Evolutionary conservation across 2,329 filamentous ascomycete genomes (phyloP).

Genomic region (Scedosporium apiospermum): DNA sequence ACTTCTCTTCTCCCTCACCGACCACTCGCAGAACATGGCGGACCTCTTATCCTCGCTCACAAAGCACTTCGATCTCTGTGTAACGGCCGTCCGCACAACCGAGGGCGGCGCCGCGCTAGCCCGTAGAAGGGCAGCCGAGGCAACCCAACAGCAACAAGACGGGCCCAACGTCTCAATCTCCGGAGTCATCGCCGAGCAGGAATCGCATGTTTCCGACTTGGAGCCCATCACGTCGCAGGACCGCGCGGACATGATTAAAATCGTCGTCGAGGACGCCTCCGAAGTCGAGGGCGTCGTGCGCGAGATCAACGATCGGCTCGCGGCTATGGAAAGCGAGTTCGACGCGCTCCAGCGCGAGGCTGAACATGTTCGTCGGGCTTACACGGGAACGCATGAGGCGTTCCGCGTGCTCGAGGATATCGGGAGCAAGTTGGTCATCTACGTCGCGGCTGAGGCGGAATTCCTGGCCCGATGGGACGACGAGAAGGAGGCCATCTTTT

Average conservation of each 20-base stretch:
- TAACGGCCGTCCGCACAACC: conserved; percentile 82
- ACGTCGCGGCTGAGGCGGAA: conserved; percentile 54
- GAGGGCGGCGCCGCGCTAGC: conserved; percentile 67
- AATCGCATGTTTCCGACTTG: conserved; percentile 39
- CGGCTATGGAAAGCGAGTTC: conserved; percentile 67
- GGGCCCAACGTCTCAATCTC: conserved; percentile 51
- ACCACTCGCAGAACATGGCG: conserved; percentile 74
- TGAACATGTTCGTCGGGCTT: conserved; percentile 35
- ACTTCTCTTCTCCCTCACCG: conserved; percentile 54
- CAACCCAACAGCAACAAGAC: conserved; percentile 36
- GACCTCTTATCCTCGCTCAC: conserved; percentile 70
- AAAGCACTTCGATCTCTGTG: conserved; percentile 85
- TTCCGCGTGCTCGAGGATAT: conserved; percentile 60
- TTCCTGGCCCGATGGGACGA: conserved; percentile 63
- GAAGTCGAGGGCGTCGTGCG: conserved; percentile 57
- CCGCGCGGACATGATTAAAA: conserved; percentile 70
- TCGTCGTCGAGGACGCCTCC: conserved; percentile 63
- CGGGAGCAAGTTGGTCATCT: conserved; percentile 52
- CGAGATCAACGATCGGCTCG: conserved; percentile 65
- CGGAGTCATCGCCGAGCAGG: conserved; percentile 53
- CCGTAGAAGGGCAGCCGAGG: conserved; percentile 58
- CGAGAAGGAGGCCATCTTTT: conserved; percentile 60
- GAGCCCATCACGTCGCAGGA: conserved; percentile 69
- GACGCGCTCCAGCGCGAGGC: conserved; percentile 54
- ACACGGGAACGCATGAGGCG: conserved; percentile 50